Evolutionary conservation across 768 basidiomycete genomes (phyloP).

Genomic region (Xerocomellus intermedius): DNA sequence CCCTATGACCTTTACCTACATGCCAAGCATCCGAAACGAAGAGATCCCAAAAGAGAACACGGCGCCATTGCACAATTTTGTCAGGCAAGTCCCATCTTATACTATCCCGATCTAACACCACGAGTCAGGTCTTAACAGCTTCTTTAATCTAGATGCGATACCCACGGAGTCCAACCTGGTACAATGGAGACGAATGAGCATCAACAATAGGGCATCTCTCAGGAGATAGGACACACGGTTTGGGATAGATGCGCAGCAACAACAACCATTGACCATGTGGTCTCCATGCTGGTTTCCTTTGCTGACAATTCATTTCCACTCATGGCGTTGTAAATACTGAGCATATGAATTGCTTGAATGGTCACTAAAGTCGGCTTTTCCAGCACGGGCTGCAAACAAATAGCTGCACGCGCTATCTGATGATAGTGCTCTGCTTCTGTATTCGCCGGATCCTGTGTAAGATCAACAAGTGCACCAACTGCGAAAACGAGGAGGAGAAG

Average conservation of each 20-base stretch:
- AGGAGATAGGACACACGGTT: slow-evolving; percentile 44
- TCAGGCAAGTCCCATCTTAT: slow-evolving; percentile 60
- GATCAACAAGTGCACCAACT: slow-evolving; percentile 47
- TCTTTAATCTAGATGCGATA: slow-evolving; percentile 15
- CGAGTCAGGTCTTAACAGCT: slow-evolving; percentile 9
- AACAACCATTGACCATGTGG: slow-evolving; percentile 65
- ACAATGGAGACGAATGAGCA: slow-evolving; percentile 15
- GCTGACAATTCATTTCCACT: slow-evolving; percentile 55
- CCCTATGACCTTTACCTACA: slow-evolving; percentile 37
- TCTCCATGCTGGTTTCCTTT: slow-evolving; percentile 69
- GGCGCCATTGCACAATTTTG: slow-evolving; percentile 62
- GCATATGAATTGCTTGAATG: slow-evolving; percentile 65
- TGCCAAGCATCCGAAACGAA: slow-evolving; percentile 71
- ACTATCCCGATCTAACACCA: slow-evolving; percentile 55
- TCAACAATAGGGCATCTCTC: neutral
- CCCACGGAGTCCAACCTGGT: slow-evolving; percentile 70
- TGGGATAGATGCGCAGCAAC: slow-evolving; percentile 66
- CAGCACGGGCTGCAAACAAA: slow-evolving; percentile 65
- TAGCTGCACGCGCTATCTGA: slow-evolving; percentile 61
- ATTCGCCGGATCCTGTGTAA: slow-evolving; percentile 28
- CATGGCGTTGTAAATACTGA: slow-evolving; percentile 71
- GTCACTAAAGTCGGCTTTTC: slow-evolving; percentile 72
- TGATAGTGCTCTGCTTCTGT: slow-evolving; percentile 61
- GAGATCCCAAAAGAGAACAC: slow-evolving; percentile 75
- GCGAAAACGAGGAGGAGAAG: slow-evolving; percentile 52